phyloP scores from a whole-genome alignment of 257 asterid genomes.

The Perilla frutescens region DNA sequence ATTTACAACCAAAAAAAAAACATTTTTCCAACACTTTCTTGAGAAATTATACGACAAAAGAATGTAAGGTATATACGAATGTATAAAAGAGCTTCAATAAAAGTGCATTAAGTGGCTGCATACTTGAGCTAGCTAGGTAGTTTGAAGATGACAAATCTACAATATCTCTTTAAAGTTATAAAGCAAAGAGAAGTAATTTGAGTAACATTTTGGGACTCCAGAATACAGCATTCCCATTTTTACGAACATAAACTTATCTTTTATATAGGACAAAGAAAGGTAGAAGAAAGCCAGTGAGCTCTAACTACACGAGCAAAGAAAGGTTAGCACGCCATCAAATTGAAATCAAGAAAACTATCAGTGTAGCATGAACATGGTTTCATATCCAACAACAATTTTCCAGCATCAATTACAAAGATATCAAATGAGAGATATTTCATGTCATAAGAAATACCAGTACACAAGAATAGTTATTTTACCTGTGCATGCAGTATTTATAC shows the following conservation, averaged over 20 bases:
- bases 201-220: not conserved
- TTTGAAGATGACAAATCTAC: not conserved
- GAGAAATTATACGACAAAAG: not conserved
- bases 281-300: constrained; percentile 19
- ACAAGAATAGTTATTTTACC: constrained; percentile 47
- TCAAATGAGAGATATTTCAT: not conserved
- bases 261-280: not conserved
- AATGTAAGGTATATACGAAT: not conserved
- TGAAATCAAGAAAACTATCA: not conserved
- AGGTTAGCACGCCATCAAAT: not conserved
- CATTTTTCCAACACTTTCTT: not conserved
- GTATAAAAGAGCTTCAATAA: not conserved
- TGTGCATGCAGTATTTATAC: constrained; percentile 95
- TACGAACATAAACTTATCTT: constrained; percentile 1
- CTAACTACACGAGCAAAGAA: not conserved
- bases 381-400: constrained; percentile 17
- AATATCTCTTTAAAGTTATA: not conserved
- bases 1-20: constrained; percentile 5
- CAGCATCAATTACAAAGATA: constrained; percentile 10
- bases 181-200: not conserved
- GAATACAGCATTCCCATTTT: constrained; percentile 1
- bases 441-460: not conserved
- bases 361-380: not conserved
- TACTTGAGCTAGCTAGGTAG: not conserved
- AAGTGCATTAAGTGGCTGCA: not conserved